Base-by-base conservation (phyloP, 2,329 filamentous ascomycete genomes). In the Pseudogymnoascus sp. region DNA sequence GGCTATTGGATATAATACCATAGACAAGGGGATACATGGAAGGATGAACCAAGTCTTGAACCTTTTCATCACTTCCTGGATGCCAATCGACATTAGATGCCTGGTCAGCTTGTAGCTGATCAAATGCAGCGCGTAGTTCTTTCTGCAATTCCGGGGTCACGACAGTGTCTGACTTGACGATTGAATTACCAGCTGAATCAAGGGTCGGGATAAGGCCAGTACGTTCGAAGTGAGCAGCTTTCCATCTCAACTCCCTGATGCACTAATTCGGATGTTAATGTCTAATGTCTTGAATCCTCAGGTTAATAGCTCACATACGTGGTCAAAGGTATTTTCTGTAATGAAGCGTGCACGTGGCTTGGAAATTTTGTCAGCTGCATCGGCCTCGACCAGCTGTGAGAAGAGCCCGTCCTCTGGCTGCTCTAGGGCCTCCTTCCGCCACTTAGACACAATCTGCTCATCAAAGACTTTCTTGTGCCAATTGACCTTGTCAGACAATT, bases 11-110 rank as follows among this genome's bases (percentile, higher is more conserved):
- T 21, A 45, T 29, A 61, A 37, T 52, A 61, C 81, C 82, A 65
- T 83, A 85, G 1, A 83, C 69, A 0, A 88, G 71, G 0, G 86
- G 84, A 65, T 79, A 88, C 5, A 88, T 74, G 0, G 84, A 88
- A 0, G 86, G 85, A 65, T 88, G 80, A 4, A 88, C 78, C 1
- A 88, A 73, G 68, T 89, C 81, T 0, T 86, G 78, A 1, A 89
- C 84, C 63, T 78, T 79, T 0, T 74, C 71, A 33, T 83, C 74
- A 0, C 81, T 84, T 2, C 79, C 75, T 0, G 85, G 86, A 70
- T 88, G 83, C 79, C 81, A 89, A 70, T 87, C 85, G 65, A 81
- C 79, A 35, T 75, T 59, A 0, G 73, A 61, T 5, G 81, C 78
- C 0, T 80, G 78, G 0, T 81, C 75, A 15, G 80, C 71, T 63